Conservation (phyloP, 352 stramenopile genomes). For the Phytopythium sindhum region DNA sequence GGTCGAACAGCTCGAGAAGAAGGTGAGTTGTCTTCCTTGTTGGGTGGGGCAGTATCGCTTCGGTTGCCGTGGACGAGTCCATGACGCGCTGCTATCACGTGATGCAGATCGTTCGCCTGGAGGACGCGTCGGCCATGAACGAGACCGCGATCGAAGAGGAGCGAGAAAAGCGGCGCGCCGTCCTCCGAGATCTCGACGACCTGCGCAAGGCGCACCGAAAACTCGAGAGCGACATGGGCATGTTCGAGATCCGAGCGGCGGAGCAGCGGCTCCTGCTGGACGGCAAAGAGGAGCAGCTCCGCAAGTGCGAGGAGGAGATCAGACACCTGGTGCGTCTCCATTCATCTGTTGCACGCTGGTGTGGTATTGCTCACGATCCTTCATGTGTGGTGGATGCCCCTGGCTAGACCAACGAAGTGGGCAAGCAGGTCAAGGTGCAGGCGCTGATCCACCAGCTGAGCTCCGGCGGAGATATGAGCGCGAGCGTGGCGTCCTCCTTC, state of each 20-base stretch:
- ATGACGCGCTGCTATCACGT: neutral
- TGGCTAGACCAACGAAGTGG: slow-evolving; percentile 62
- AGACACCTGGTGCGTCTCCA: slow-evolving; percentile 62
- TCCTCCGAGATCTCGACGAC: slow-evolving; percentile 56
- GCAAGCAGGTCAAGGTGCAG: slow-evolving; percentile 79
- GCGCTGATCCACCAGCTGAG: slow-evolving; percentile 82
- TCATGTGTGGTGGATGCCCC: neutral
- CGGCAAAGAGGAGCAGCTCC: slow-evolving; percentile 58
- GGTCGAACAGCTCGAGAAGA: slow-evolving; percentile 55
- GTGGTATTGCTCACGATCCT: neutral
- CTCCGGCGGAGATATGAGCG: slow-evolving; percentile 52
- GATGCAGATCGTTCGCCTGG: slow-evolving; percentile 43
- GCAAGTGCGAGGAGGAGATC: slow-evolving; percentile 69
- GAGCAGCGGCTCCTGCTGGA: slow-evolving; percentile 58
- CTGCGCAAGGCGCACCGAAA: slow-evolving; percentile 62
- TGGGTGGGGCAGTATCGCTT: neutral
- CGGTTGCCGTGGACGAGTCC: neutral
- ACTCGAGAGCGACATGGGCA: slow-evolving; percentile 59
- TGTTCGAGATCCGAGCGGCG: slow-evolving; percentile 54
- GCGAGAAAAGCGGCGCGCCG: slow-evolving; percentile 40
- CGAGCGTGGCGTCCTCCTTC: slow-evolving; percentile 44
- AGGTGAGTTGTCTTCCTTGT: slow-evolving; percentile 24
- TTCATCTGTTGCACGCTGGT: neutral
- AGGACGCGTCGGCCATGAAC: slow-evolving; percentile 37
- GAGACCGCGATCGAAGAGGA: slow-evolving; percentile 63